Base-by-base conservation (phyloP, 2,329 filamentous ascomycete species). In the Colletotrichum kahawae region DNA sequence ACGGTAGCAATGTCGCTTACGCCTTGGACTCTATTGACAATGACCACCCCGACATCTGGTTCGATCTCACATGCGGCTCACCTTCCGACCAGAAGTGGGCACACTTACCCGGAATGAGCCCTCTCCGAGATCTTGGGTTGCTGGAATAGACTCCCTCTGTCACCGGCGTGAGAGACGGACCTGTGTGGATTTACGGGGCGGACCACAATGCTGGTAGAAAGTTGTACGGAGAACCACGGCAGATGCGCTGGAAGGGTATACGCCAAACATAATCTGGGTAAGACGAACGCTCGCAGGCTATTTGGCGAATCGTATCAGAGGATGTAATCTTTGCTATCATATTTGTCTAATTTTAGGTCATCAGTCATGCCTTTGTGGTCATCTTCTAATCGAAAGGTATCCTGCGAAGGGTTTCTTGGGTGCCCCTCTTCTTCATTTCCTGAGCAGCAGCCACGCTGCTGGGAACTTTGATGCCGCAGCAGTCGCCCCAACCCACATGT, bases 391-490 rank as follows among this genome's bases (percentile, higher is more conserved):
- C 95, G 84, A 97, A 97, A 0, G 95, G 95, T 79, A 97, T 93
- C 79, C 95, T 90, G 77, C 95, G 90, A 79, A 97, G 82, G 18
- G 87, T 85, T 75, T 92, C 88, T 8, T 84, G 89, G 54, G 86
- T 89, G 18, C 90, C 92, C 70, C 89, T 89, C 87, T 97, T 98
- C 87, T 91, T 93, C 89, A 94, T 93, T 85, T 98, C 96, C 79
- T 95, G 93, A 16, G 95, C 95, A 1, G 97, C 97, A 33, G 96
- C 97, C 72, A 98, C 90, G 68, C 95, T 96, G 82, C 96, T 98
- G 0, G 97, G 97, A 18, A 99, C 97, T 80, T 98, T 96, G 84
- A 99, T 99, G 31, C 97, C 97, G 82, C 97, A 99, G 84, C 97
- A 99, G 83, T 99, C 97, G 7, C 96, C 96, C 95, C 97, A 99